Conservation (phyloP, 345 rosid genomes). For the Dimocarpus longan region DNA sequence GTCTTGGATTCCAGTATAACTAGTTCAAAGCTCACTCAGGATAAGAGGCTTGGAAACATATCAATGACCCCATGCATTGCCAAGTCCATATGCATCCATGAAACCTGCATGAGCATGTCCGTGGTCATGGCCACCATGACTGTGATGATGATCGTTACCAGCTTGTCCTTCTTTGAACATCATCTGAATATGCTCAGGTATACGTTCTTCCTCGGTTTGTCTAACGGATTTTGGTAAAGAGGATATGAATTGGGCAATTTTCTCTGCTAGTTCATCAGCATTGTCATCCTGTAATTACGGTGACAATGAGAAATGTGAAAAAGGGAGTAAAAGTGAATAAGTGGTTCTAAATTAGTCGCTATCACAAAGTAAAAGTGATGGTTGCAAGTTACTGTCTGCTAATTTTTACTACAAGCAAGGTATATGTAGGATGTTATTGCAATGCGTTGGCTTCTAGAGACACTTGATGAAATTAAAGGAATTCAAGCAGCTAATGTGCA, state of each 20-base stretch:
- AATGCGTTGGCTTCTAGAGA: neutral
- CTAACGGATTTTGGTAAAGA: constrained; percentile 60
- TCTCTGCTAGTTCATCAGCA: constrained; percentile 63
- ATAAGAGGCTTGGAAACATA: neutral
- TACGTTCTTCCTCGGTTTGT: constrained; percentile 52
- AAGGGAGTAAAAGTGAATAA: neutral
- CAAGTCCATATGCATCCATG: constrained; percentile 44
- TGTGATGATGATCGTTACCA: constrained; percentile 39
- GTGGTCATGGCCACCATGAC: constrained; percentile 38
- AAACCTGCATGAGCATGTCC: constrained; percentile 38
- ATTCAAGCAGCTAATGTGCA: neutral
- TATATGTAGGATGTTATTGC: neutral
- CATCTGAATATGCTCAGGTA: constrained; percentile 52
- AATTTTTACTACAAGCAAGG: neutral
- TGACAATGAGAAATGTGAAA: constrained; percentile 1
- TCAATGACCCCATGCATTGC: constrained; percentile 38
- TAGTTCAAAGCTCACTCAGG: neutral
- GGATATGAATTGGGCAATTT: constrained; percentile 54
- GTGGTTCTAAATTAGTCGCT: neutral
- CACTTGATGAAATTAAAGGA: neutral
- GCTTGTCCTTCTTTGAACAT: constrained; percentile 58
- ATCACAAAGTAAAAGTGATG: neutral
- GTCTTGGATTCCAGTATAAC: neutral
- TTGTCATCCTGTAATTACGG: constrained; percentile 55
- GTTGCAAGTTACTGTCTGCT: neutral